Evolutionary conservation across 139 green algal genomes (phyloP).

Genomic region (Parachlorella kessleri): DNA sequence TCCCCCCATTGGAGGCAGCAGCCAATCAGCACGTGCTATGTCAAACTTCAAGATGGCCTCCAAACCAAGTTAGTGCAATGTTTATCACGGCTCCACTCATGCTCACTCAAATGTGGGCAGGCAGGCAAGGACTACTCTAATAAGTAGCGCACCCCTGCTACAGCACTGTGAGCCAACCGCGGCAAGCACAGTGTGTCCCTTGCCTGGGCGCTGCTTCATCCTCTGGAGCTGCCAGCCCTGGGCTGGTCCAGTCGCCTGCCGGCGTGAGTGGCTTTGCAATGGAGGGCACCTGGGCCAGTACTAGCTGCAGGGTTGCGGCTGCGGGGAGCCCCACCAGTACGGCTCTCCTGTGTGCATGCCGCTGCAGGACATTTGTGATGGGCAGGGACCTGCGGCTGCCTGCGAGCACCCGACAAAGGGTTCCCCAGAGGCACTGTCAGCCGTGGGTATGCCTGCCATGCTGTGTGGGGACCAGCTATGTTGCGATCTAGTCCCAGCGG

Average conservation of each 20-base stretch:
- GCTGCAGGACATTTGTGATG: not conserved
- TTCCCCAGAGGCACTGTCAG: no score
- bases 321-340: not conserved
- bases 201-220: conserved; percentile 32
- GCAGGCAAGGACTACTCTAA: not conserved
- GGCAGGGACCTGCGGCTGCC: no score
- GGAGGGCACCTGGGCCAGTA: not conserved
- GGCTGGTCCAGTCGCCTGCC: conserved; percentile 51
- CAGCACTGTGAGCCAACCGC: not conserved
- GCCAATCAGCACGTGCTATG: not conserved
- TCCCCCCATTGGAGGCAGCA: no score
- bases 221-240: conserved; percentile 38
- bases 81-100: not conserved
- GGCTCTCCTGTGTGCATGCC: not conserved
- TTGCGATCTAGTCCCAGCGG: no score
- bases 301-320: not conserved
- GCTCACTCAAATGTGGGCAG: not conserved
- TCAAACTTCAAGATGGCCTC: not conserved
- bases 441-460: no score
- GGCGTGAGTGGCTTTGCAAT: not conserved
- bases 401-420: no score
- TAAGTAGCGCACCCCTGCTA: not conserved
- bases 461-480: no score
- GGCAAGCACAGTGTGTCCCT: not conserved
- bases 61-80: not conserved